Evolutionary conservation across 1,284 basidiomycete genomes (phyloP), one percentile per base, ranked within the genome.

Genomic region (Heterobasidion annosum): DNA sequence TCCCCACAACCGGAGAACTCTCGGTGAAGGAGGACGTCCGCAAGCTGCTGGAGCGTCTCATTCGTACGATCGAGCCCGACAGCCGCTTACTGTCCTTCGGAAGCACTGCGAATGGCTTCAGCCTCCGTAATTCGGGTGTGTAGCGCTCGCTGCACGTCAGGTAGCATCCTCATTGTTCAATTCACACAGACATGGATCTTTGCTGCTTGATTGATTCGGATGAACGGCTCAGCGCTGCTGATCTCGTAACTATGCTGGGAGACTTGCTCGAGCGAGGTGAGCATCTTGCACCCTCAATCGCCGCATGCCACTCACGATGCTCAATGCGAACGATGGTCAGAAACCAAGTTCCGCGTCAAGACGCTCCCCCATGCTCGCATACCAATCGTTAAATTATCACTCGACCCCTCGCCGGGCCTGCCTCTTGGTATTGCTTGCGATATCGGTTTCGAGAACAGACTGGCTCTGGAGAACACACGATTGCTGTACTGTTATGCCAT

Each of bases 321-420:
- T 57, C 48, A 58, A 16, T 33, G 50, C 55, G 52, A 37, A 15
- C 52, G 49, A 49, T 53, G 48, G 48, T 13, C 67, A 88, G 95
- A 98, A 75, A 98, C 96, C 46, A 95, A 97, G 70, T 98, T 98
- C 68, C 89, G 88, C 65, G 94, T 99, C 72, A 98, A 98, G 71
- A 90, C 94, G 12, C 76, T 99, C 40, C 95, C 96, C 5, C 91
- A 96, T 71, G 96, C 96, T 15, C 87, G 96, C 62, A 98, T 99
- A 76, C 96, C 96, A 25, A 99, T 99, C 69, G 93, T 99, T 68
- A 99, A 99, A 74, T 81, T 99, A 56, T 93, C 88, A 45, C 81
- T 98, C 52, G 86, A 94, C 62, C 90, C 95, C 15, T 95, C 93
- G 0, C 85, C 86, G 13, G 93, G 92, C 2, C 75, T 97, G 8